Conservation (phyloP, 805 yeast species). For the Candida xyloterini region DNA sequence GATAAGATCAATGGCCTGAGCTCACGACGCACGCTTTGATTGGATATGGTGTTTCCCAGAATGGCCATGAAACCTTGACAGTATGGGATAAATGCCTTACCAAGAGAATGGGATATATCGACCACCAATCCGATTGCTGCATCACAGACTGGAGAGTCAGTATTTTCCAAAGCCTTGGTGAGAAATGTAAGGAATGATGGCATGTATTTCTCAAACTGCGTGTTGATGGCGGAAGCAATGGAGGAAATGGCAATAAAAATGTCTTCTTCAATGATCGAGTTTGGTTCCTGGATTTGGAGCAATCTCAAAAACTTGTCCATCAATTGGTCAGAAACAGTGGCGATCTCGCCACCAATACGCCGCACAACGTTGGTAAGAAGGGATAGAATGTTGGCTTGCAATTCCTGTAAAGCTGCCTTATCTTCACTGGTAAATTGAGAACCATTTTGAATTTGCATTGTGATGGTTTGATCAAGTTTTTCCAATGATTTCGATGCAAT, state of each 20-base stretch:
- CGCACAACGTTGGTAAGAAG: conserved; percentile 81
- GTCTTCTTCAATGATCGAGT: conserved; percentile 83
- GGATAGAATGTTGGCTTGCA: conserved; percentile 78
- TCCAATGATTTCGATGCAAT: conserved; percentile 72
- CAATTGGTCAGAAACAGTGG: conserved; percentile 70
- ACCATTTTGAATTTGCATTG: conserved; percentile 47
- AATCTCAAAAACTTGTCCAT: conserved; percentile 81
- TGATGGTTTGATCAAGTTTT: conserved; percentile 69
- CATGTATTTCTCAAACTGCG: conserved; percentile 70
- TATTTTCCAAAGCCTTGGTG: conserved; percentile 72
- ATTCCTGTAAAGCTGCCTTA: conserved; percentile 75
- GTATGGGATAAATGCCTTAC: conserved; percentile 67
- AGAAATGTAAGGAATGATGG: conserved; percentile 80
- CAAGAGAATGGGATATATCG: conserved; percentile 88
- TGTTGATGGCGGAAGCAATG: conserved; percentile 76
- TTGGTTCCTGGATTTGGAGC: conserved; percentile 55
- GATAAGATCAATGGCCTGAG: conserved; percentile 85
- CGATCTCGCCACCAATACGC: conserved; percentile 66
- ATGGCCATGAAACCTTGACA: conserved; percentile 79
- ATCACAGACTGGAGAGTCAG: conserved; percentile 77
- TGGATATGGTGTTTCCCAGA: conserved; percentile 69
- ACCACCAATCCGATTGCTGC: conserved; percentile 95
- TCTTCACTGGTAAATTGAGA: conserved; percentile 53
- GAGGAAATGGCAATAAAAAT: conserved; percentile 90
- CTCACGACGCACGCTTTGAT: conserved; percentile 68